A percentile compares a stretch with the other conserved stretches of the same genome.
These are phyloP conservation scores for Naganishia vaughanmartiniae DNA, from an alignment of 768 basidiomycete species.

Conservation along the genomic window DNA sequence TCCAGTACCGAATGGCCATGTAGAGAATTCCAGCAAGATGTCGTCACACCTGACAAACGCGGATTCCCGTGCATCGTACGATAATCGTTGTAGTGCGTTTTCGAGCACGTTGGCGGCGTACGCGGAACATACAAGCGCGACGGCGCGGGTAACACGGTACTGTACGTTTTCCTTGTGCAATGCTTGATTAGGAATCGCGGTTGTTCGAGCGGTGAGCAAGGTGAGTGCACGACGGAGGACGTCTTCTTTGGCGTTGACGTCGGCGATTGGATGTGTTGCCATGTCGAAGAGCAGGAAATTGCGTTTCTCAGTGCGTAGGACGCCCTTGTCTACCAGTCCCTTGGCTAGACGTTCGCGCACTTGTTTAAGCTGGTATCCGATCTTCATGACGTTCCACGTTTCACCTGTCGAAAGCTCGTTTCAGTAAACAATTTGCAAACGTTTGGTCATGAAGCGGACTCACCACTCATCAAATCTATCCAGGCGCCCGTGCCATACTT, in stretches of 20 bases:
- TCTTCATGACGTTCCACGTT: constrained; percentile 99
- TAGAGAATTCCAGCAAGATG: constrained; percentile 81
- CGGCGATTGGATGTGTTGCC: constrained; percentile 97
- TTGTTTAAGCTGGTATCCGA: constrained; percentile 97
- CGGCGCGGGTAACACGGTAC: constrained; percentile 73
- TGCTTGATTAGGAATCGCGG: constrained; percentile 71
- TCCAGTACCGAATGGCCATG: constrained; percentile 75
- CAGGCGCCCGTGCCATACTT: constrained; percentile 82
- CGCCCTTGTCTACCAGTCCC: constrained; percentile 94
- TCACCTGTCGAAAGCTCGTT: constrained; percentile 63
- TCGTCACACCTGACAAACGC: constrained; percentile 94
- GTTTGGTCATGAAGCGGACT: too few relatives aligned
- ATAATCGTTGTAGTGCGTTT: constrained; percentile 82
- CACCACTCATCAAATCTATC: constrained; percentile 92
- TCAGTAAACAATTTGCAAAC: not conserved
- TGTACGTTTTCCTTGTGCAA: constrained; percentile 72
- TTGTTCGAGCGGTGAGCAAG: constrained; percentile 77
- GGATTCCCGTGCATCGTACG: constrained; percentile 88
- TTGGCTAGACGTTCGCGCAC: constrained; percentile 97
- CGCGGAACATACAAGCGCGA: constrained; percentile 82
- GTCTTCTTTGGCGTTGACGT: constrained; percentile 81
- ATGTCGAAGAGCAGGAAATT: constrained; percentile 99
- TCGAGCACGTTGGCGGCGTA: constrained; percentile 94
- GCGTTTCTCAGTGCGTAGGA: constrained; percentile 97
- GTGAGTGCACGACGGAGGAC: constrained; percentile 72